Conservation (phyloP, 2,329 filamentous ascomycete species). For the Lomentospora prolificans region DNA sequence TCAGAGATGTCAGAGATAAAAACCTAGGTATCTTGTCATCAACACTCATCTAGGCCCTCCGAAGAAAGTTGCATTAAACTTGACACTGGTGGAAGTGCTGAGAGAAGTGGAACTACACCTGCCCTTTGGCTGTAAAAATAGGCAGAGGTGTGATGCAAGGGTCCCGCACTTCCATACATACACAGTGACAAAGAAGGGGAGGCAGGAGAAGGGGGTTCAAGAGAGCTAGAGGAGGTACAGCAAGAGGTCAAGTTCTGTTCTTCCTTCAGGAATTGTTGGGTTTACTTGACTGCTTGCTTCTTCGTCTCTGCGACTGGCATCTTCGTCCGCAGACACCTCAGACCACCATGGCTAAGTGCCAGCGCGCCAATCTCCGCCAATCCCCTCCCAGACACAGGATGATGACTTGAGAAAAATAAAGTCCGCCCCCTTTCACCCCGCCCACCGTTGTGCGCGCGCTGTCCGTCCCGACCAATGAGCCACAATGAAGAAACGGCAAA, state of each 20-base stretch:
- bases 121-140: too few species aligned
- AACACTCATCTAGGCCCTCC: too few species aligned
- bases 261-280: not conserved
- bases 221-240: not conserved
- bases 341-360: not conserved
- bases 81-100: too few species aligned
- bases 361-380: not conserved
- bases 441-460: not conserved
- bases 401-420: not conserved
- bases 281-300: not conserved
- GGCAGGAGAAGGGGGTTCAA: not conserved
- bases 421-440: not conserved
- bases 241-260: not conserved
- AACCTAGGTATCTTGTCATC: too few species aligned
- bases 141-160: not conserved
- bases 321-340: too few species aligned
- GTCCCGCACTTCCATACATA: not conserved
- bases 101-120: too few species aligned
- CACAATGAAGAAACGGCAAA: not conserved
- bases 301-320: too few species aligned
- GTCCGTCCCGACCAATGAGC: not conserved
- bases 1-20: too few species aligned
- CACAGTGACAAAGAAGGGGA: not conserved
- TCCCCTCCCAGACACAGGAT: not conserved
- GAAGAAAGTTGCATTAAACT: too few species aligned